Conservation (phyloP, 257 asterid species). For the Fraxinus pennsylvanica region DNA sequence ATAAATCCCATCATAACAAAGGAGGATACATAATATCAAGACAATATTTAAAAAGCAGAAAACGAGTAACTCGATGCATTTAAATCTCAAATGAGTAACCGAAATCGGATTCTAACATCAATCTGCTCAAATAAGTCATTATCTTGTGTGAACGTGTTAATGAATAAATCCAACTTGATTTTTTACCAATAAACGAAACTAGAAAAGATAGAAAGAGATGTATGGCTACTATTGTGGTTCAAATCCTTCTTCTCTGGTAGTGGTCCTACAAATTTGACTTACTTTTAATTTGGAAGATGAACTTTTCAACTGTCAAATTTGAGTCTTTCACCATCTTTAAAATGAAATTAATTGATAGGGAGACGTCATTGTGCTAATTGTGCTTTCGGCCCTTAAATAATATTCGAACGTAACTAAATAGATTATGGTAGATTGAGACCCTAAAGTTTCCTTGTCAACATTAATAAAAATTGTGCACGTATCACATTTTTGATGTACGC, state of each 20-base stretch:
- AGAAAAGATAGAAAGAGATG: background rate
- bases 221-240: background rate
- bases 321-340: background rate
- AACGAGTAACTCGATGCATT: too few species aligned
- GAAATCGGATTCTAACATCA: too few species aligned
- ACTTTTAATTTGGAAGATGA: background rate
- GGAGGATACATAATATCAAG: too few species aligned
- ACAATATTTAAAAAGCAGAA: too few species aligned
- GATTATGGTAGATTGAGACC: too few species aligned
- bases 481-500: too few species aligned
- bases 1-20: too few species aligned
- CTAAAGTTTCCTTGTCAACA: too few species aligned
- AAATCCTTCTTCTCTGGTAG: background rate
- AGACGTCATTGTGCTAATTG: background rate
- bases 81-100: too few species aligned
- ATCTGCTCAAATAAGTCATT: too few species aligned
- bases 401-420: background rate
- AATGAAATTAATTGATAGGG: background rate
- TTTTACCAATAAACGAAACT: background rate
- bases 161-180: background rate
- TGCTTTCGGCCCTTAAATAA: background rate
- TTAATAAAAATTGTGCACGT: too few species aligned
- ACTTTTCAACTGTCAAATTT: background rate
- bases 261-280: background rate
- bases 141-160: too few species aligned